Evolutionary conservation across 176 grass and related monocot species (phyloP).

Genomic region (Oryza punctata): DNA sequence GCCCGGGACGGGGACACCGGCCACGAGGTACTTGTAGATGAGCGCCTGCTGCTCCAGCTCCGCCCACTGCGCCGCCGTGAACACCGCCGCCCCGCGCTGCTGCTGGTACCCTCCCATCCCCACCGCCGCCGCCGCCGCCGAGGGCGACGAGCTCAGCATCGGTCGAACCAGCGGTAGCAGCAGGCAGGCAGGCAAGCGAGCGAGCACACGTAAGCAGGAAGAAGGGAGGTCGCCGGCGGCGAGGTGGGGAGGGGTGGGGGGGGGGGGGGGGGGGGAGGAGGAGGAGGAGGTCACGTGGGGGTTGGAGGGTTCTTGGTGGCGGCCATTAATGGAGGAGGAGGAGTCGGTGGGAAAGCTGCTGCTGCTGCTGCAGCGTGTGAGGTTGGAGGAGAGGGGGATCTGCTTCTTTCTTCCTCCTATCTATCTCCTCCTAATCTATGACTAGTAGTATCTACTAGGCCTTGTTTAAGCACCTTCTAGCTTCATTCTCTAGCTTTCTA

Average conservation of each 20-base stretch:
- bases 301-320: slow-evolving; percentile 52
- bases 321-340: slow-evolving; percentile 60
- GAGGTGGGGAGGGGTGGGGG: too few species aligned
- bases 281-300: slow-evolving; percentile 32
- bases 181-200: too few species aligned
- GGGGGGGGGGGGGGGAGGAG: not conserved
- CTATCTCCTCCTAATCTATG: too few species aligned
- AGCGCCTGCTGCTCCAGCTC: slow-evolving; percentile 99
- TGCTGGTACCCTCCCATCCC: slow-evolving; percentile 44
- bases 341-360: slow-evolving; percentile 38
- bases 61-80: slow-evolving; percentile 92
- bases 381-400: not conserved
- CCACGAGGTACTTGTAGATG: slow-evolving; percentile 94
- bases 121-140: slow-evolving; percentile 39
- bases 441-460: too few species aligned
- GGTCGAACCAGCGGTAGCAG: not conserved
- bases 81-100: slow-evolving; percentile 55
- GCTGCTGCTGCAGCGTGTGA: too few species aligned
- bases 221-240: not conserved
- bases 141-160: slow-evolving; percentile 62
- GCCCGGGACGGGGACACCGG: slow-evolving; percentile 84
- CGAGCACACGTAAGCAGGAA: too few species aligned
- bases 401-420: not conserved
- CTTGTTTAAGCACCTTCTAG: too few species aligned
- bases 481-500: too few species aligned